Evolutionary conservation across 2,329 filamentous ascomycete species (phyloP), one percentile per base, ranked within the genome.

Genomic region (Zymoseptoria brevis): DNA sequence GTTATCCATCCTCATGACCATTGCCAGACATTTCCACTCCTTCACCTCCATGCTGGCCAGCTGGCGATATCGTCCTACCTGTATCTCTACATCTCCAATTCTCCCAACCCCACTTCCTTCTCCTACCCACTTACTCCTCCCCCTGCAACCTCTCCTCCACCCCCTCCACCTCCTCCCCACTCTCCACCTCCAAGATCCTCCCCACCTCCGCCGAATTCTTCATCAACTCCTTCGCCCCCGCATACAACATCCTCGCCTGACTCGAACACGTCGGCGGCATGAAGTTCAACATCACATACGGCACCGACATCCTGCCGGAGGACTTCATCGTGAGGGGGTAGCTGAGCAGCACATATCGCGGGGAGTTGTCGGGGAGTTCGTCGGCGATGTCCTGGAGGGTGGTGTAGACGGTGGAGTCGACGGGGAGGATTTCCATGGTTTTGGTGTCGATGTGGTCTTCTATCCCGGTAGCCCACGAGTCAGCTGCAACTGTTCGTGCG

Each of bases 251-350:
- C 67, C 90, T 85, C 71, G 88, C 79, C 71, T 92, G 89, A 66
- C 82, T 84, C 73, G 96, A 96, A 77, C 90, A 94, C 54, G 93
- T 96, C 55, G 87, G 88, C 7, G 94, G 94, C 21, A 97, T 85
- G 77, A 96, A 97, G 79, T 96, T 96, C 21, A 99, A 78, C 73
- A 97, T 84, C 53, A 96, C 90, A 73, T 99, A 99, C 8, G 94
- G 94, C 2, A 96, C 91, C 4, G 90, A 88, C 50, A 91, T 75
- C 26, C 94, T 86, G 58, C 94, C 94, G 56, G 89, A 91, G 51
- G 86, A 79, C 90, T 95, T 52, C 75, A 95, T 75, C 0, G 89
- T 96, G 67, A 96, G 73, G 0, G 94, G 94, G 73, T 97, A 94
- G 75, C 90, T 96, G 54, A 99, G 80, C 59, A 97, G 81, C 26